Percentiles rank a stretch among this genome's conserved stretches.
phyloP scores from a whole-genome alignment of 805 yeast genomes.

The Candida pseudoglaebosa region DNA sequence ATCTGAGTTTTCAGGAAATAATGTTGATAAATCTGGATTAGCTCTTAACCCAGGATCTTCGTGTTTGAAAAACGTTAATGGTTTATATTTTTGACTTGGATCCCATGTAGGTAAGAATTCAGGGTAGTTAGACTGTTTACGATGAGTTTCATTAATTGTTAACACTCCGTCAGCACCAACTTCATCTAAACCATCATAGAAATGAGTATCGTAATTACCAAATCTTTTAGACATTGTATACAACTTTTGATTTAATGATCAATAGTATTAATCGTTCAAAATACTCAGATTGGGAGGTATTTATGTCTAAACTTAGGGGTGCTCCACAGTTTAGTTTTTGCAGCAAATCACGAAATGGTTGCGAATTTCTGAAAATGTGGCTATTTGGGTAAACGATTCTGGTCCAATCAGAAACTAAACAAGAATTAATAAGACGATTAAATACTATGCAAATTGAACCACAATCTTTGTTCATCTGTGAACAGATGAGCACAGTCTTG shows the following conservation, averaged over 20 bases:
- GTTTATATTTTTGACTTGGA: slow-evolving; percentile 49
- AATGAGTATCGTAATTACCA: slow-evolving; percentile 45
- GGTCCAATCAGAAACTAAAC: not conserved
- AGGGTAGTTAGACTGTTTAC: slow-evolving; percentile 38
- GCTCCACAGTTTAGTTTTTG: not conserved
- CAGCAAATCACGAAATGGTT: not conserved
- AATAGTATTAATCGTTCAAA: too few species aligned
- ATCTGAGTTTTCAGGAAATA: slow-evolving; percentile 39
- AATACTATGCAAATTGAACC: too few species aligned
- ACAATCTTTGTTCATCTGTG: too few species aligned
- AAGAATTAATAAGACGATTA: too few species aligned
- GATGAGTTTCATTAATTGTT: slow-evolving; percentile 40
- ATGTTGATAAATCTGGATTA: slow-evolving; percentile 51
- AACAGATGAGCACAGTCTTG: too few species aligned
- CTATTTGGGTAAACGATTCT: not conserved
- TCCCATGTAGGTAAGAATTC: slow-evolving; percentile 69
- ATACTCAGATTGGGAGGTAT: too few species aligned
- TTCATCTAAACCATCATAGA: slow-evolving; percentile 48
- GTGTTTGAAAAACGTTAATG: slow-evolving; percentile 52
- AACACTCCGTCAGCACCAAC: slow-evolving; percentile 46
- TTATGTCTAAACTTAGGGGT: too few species aligned
- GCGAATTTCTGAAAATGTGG: not conserved
- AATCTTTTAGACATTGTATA: slow-evolving; percentile 11
- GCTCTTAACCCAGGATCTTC: slow-evolving; percentile 65
- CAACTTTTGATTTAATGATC: too few species aligned